Percentiles rank a stretch among this genome's conserved stretches.
These are phyloP conservation scores for Didymella glomerata DNA, from an alignment of 2,329 filamentous ascomycete species.

Conservation along the genomic window DNA sequence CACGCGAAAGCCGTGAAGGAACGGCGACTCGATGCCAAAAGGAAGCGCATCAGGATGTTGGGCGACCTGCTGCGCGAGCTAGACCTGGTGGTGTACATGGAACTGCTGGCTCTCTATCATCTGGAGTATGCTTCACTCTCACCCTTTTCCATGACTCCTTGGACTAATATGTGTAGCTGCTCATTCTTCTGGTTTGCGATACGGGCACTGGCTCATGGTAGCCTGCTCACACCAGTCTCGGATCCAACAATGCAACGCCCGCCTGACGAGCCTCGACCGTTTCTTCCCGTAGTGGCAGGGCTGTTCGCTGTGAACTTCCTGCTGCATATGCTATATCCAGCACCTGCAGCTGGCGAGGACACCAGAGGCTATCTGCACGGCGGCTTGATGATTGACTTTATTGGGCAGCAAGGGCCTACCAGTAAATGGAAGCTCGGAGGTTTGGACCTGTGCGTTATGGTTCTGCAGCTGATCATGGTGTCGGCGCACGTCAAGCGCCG, in stretches of 20 bases:
- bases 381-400: constrained; percentile 70
- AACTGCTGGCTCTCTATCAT: constrained; percentile 69
- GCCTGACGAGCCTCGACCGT: constrained; percentile 61
- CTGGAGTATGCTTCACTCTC: constrained; percentile 62
- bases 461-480: constrained; percentile 66
- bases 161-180: constrained; percentile 55
- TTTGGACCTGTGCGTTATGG: constrained; percentile 63
- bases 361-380: constrained; percentile 67
- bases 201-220: constrained; percentile 64
- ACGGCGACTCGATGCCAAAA: constrained; percentile 45
- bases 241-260: constrained; percentile 56
- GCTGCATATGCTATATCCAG: constrained; percentile 57
- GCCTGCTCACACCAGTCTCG: constrained; percentile 67
- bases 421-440: constrained; percentile 61
- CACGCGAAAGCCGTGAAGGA: constrained; percentile 36
- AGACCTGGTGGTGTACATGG: constrained; percentile 67
- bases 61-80: constrained; percentile 65
- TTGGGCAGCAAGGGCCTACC: constrained; percentile 67
- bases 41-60: constrained; percentile 53
- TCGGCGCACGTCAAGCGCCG: constrained; percentile 62
- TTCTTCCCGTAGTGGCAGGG: constrained; percentile 62
- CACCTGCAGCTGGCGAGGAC: constrained; percentile 57
- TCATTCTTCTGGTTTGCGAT: constrained; percentile 65
- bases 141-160: constrained; percentile 2
- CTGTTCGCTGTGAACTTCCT: constrained; percentile 65